Percentiles rank a stretch among this genome's conserved stretches.
Evolutionary conservation across 345 rosid genomes (phyloP).

Genomic region (Lepidium didymum): DNA sequence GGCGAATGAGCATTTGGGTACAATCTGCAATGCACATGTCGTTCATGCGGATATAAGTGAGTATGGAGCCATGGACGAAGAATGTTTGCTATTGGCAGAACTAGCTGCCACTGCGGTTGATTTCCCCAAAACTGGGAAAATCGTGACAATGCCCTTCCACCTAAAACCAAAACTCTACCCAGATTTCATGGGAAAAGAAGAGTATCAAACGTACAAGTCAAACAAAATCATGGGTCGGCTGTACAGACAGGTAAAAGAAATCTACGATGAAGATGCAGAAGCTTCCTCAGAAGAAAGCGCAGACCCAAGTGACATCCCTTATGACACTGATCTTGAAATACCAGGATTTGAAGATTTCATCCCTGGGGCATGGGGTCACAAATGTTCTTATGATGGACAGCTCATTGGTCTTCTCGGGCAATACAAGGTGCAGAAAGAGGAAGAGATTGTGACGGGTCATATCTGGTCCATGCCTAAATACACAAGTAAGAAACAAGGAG

Average conservation of each 20-base stretch:
- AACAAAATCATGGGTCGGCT: conserved; percentile 73
- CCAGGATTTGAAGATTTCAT: conserved; percentile 52
- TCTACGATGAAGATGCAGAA: conserved; percentile 41
- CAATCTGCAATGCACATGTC: conserved; percentile 78
- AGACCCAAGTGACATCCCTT: conserved; percentile 42
- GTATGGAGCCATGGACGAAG: conserved; percentile 61
- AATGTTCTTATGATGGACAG: conserved; percentile 71
- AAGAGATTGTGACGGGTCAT: conserved; percentile 89
- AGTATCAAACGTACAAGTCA: conserved; percentile 61
- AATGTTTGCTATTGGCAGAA: conserved; percentile 60
- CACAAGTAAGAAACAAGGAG: conserved; percentile 64
- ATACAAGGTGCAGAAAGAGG: conserved; percentile 79
- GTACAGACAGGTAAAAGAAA: conserved; percentile 53
- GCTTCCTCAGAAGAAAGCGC: conserved; percentile 31
- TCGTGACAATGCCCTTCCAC: conserved; percentile 54
- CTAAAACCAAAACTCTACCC: conserved; percentile 76
- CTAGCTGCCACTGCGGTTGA: conserved; percentile 92
- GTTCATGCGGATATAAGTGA: conserved; percentile 81
- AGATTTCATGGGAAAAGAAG: conserved; percentile 88
- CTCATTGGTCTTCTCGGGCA: conserved; percentile 65
- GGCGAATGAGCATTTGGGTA: conserved; percentile 65
- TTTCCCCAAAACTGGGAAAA: conserved; percentile 84
- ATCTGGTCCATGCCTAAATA: conserved; percentile 89
- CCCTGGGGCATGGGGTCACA: conserved; percentile 67
- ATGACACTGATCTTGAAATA: conserved; percentile 55